Evolutionary conservation across 371 early-diverging fungal species (phyloP).

Genomic region (Rhizopus microsporus): DNA sequence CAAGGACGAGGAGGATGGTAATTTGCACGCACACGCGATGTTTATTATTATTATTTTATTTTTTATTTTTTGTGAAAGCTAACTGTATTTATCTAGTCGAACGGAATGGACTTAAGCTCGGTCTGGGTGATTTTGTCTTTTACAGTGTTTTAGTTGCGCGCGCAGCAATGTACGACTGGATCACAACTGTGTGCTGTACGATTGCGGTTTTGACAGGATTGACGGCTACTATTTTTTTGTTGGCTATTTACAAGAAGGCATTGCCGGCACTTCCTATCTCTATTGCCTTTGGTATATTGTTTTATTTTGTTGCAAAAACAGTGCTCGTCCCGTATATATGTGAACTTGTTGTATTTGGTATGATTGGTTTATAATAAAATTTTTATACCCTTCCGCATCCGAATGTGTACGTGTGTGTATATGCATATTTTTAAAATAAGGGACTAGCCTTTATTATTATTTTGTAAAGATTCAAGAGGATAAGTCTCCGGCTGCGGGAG

Average conservation of each 20-base stretch:
- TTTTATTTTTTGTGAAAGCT: background rate
- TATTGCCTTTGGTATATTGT: slow-evolving; percentile 85
- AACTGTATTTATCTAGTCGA: slow-evolving; percentile 40
- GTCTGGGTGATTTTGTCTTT: slow-evolving; percentile 90
- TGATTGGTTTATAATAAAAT: slow-evolving; percentile 41
- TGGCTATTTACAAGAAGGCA: slow-evolving; percentile 81
- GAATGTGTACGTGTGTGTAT: no score
- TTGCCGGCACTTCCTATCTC: slow-evolving; percentile 87
- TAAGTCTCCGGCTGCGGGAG: background rate
- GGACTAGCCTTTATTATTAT: background rate
- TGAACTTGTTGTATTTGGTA: slow-evolving; percentile 47
- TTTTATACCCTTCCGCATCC: slow-evolving; percentile 4
- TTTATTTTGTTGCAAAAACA: slow-evolving; percentile 71
- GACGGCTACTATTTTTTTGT: slow-evolving; percentile 81
- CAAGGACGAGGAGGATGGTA: slow-evolving; percentile 58
- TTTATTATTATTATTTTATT: no score
- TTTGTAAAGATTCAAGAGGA: background rate
- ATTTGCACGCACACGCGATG: background rate
- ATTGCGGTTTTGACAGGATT: slow-evolving; percentile 84
- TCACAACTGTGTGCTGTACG: slow-evolving; percentile 79
- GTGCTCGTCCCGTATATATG: slow-evolving; percentile 65
- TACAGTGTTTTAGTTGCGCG: slow-evolving; percentile 83
- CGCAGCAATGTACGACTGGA: slow-evolving; percentile 87
- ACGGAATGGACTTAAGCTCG: slow-evolving; percentile 75
- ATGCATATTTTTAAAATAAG: background rate